Evolutionary conservation across 176 grass and related monocot species (phyloP), one percentile per base, ranked within the genome.

Genomic region (Echinochloa phyllopogon): DNA sequence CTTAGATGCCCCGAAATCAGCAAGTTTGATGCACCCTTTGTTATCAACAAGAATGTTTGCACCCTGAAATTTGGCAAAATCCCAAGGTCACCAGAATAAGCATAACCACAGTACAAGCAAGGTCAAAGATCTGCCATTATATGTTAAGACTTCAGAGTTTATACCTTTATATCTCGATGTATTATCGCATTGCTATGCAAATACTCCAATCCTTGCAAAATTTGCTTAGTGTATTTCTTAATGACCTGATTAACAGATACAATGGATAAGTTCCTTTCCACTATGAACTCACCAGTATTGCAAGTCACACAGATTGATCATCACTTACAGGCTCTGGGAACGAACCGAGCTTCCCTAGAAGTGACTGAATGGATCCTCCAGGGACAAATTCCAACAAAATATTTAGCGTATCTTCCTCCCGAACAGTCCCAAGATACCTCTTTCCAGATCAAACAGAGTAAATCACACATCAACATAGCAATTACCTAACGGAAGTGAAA

Each of bases 41-140:
- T 99, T 96, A 85, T 99, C 97, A 10, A 99, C 94, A 81, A 99
- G 97, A 90, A 99, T 99, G 60, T 99, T 99, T 80, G 97, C 97
- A 10, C 97, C 97, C 94, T 96, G 88, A 78, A 84, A 86, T 89
- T 48, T n/a, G 52, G 86, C 8, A 57, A 67, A 59, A 82, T 75
- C 6, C 6, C 43, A 69, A 5, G 23, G 64, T 86, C 47, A 50
- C 58, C 40, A 78, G 10, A 11, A 67, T 27, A 78, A 84, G 49
- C 65, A 68, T 55, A 48, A 49, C 27, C 55, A 69, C 1, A 37
- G 48, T 57, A 70, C 39, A 62, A 36, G 53, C 21, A 86, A 68
- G 20, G 9, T 23, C 5, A 82, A 72, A 43, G 24, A 60, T 53
- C 21, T 69, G 43, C 9, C 14, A 79, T 43, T 50, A 73, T 77